phyloP scores from a whole-genome alignment of 176 grass and related monocot species.

The Triticum urartu region DNA sequence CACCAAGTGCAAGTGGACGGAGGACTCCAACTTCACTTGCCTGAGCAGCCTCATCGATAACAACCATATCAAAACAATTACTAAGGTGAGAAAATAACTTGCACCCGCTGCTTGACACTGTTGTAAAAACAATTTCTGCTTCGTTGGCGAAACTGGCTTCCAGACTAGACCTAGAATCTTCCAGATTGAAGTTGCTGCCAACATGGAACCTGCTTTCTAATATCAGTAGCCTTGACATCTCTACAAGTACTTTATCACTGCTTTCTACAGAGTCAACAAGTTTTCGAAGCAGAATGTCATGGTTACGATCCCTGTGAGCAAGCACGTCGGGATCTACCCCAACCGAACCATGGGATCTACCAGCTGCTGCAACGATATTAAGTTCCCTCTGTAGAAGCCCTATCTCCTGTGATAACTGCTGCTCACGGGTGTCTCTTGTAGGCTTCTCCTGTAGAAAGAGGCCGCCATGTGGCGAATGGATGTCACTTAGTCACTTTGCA shows the following conservation, averaged over 20 bases:
- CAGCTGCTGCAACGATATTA: conserved; percentile 63
- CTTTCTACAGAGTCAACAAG: conserved; percentile 84
- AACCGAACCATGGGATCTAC: conserved; percentile 95
- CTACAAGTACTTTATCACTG: conserved; percentile 95
- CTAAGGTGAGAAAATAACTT: conserved; percentile 94
- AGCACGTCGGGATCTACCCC: conserved; percentile 95
- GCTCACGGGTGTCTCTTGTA: conserved; percentile 37
- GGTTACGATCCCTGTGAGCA: conserved; percentile 73
- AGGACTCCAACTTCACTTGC: conserved; percentile 96
- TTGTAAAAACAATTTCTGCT: conserved; percentile 99
- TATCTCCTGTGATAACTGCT: conserved; percentile 77
- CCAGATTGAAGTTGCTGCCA: conserved; percentile 89
- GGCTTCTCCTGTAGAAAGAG: too few species aligned
- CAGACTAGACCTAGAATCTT: conserved; percentile 88
- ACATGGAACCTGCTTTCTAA: conserved; percentile 79
- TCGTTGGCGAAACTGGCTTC: conserved; percentile 99
- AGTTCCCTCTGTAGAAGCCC: conserved; percentile 72
- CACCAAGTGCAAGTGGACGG: conserved; percentile 86
- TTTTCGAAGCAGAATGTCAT: conserved; percentile 79
- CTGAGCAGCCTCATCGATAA: conserved; percentile 98
- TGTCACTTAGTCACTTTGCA: too few species aligned
- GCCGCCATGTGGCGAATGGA: too few species aligned
- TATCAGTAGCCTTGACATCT: conserved; percentile 90
- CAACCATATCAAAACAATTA: conserved; percentile 99
- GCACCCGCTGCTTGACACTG: conserved; percentile 91